Conservation (phyloP, 202 grass and related monocot species). For the Schoenoplectus tabernaemontani region DNA sequence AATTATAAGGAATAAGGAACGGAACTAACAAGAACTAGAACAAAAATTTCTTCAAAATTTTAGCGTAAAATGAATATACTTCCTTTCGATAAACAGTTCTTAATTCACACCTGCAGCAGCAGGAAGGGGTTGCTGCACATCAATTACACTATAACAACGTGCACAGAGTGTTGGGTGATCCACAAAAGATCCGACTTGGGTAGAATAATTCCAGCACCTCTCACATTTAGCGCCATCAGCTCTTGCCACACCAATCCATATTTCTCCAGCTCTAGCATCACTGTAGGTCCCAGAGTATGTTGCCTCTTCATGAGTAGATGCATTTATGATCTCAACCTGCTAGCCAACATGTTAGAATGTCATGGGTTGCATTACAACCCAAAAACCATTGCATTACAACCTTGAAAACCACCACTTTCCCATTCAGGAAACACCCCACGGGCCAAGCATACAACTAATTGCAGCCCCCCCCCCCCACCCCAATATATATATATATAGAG, state of each 20-base stretch:
- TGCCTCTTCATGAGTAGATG: slow-evolving; percentile 26
- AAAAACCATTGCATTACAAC: not conserved
- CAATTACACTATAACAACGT: slow-evolving; percentile 61
- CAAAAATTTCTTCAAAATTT: slow-evolving; percentile 2
- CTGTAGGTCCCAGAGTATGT: slow-evolving; percentile 49
- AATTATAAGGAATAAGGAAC: not conserved
- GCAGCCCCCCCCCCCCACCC: no score
- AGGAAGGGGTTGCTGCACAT: slow-evolving; percentile 41
- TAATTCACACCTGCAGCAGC: slow-evolving; percentile 47
- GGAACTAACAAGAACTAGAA: not conserved
- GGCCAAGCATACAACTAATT: not conserved
- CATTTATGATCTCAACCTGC: slow-evolving; percentile 61
- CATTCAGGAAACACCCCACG: not conserved
- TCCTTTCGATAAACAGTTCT: not conserved
- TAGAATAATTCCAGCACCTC: slow-evolving; percentile 81
- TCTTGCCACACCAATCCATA: slow-evolving; percentile 73
- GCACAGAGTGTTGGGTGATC: slow-evolving; percentile 74
- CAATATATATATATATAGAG: no score
- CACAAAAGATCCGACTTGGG: slow-evolving; percentile 67
- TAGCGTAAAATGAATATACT: not conserved
- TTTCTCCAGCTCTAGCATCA: slow-evolving; percentile 33
- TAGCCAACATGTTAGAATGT: slow-evolving; percentile 6
- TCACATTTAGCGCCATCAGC: slow-evolving; percentile 78
- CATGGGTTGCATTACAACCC: no score
- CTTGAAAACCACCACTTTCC: not conserved